A percentile compares a stretch with the other conserved stretches of the same genome.
Conservation (phyloP, 345 rosid species). For the Xanthoceras sorbifolium region DNA sequence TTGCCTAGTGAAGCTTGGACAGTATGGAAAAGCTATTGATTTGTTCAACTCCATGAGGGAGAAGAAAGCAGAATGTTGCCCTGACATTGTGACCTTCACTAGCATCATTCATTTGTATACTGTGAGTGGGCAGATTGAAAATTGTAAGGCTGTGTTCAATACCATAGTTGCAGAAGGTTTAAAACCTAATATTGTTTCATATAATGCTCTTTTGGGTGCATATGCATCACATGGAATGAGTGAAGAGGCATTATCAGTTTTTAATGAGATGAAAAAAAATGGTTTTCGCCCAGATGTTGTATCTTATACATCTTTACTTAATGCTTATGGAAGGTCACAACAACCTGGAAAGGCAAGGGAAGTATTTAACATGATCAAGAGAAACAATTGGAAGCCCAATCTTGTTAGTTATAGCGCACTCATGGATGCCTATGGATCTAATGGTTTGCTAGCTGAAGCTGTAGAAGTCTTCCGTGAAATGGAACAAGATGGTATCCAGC, state of each 20-base stretch:
- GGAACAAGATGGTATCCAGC: slow-evolving; percentile 73
- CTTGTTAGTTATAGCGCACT: slow-evolving; percentile 78
- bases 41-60: slow-evolving; percentile 86
- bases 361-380: slow-evolving; percentile 75
- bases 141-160: slow-evolving; percentile 68
- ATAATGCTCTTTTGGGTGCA: slow-evolving; percentile 77
- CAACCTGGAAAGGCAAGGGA: slow-evolving; percentile 76
- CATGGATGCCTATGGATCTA: slow-evolving; percentile 92
- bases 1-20: slow-evolving; percentile 78
- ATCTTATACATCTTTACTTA: slow-evolving; percentile 77
- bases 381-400: slow-evolving; percentile 67
- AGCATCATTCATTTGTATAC: slow-evolving; percentile 77
- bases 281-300: slow-evolving; percentile 82
- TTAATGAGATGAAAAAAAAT: slow-evolving; percentile 59
- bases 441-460: slow-evolving; percentile 76
- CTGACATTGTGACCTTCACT: slow-evolving; percentile 83
- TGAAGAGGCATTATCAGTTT: slow-evolving; percentile 69
- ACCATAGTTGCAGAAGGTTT: slow-evolving; percentile 88
- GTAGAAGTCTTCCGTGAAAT: slow-evolving; percentile 71
- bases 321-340: slow-evolving; percentile 85
- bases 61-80: slow-evolving; percentile 64
- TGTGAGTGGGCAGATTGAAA: slow-evolving; percentile 69
- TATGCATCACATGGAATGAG: slow-evolving; percentile 89
- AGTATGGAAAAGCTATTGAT: slow-evolving; percentile 62
- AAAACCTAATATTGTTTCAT: slow-evolving; percentile 76